phyloP scores from a whole-genome alignment of 1,139 yeast genomes.

The Pichia sp. region DNA sequence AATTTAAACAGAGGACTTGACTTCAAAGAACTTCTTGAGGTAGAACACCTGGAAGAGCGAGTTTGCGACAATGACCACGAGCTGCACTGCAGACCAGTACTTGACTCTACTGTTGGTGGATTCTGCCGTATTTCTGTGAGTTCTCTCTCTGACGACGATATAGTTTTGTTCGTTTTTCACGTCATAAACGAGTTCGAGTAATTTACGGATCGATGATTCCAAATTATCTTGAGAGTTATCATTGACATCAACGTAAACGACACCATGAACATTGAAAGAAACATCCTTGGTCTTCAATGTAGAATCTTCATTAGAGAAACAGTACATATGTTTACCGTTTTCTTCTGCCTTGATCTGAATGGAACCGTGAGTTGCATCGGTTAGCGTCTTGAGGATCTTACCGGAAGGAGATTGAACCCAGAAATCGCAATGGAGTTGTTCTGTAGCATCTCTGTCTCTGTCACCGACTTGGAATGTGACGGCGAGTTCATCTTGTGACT shows the following conservation, averaged over 20 bases:
- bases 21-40: constrained; percentile 92
- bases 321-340: constrained; percentile 76
- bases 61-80: constrained; percentile 76
- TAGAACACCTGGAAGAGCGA: constrained; percentile 91
- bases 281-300: constrained; percentile 78
- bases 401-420: constrained; percentile 57
- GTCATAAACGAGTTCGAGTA: constrained; percentile 72
- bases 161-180: constrained; percentile 90
- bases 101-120: constrained; percentile 94
- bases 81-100: constrained; percentile 96
- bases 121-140: constrained; percentile 98
- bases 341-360: constrained; percentile 56
- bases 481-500: constrained; percentile 78
- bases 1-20: constrained; percentile 68
- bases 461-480: constrained; percentile 93
- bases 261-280: constrained; percentile 92
- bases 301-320: constrained; percentile 84
- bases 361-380: constrained; percentile 75
- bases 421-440: constrained; percentile 75
- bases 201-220: constrained; percentile 75
- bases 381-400: constrained; percentile 41
- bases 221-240: constrained; percentile 77
- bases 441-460: constrained; percentile 70
- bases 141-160: constrained; percentile 92
- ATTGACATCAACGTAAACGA: constrained; percentile 77